Conservation (phyloP, 352 stramenopile genomes). For the Globisporangium alternatum region DNA sequence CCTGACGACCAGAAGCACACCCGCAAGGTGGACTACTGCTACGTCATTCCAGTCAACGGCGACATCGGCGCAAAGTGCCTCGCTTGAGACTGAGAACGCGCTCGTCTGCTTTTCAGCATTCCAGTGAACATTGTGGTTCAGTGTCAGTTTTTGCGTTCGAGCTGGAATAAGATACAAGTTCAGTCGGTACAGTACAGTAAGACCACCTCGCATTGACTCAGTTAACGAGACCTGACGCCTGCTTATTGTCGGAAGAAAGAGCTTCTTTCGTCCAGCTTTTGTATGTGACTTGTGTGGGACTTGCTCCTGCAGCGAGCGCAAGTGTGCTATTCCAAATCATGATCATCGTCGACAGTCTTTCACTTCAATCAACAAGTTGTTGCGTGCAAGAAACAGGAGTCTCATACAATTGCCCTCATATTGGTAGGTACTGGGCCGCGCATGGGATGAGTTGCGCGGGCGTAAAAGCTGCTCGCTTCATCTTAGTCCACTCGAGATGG, state of each 20-base stretch:
- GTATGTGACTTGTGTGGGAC: slow-evolving; percentile 9
- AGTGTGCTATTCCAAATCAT: neutral
- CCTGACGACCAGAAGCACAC: slow-evolving; percentile 12
- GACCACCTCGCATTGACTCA: neutral
- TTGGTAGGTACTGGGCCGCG: slow-evolving; percentile 7
- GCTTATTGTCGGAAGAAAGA: neutral
- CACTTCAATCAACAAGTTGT: slow-evolving; percentile 2
- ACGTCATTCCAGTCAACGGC: slow-evolving; percentile 11
- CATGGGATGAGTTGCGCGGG: neutral
- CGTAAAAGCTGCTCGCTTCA: slow-evolving; percentile 3
- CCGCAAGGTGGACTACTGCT: slow-evolving; percentile 14
- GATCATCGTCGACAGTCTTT: neutral
- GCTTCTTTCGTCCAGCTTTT: slow-evolving; percentile 3
- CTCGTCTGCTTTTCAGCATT: neutral
- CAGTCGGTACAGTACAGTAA: neutral
- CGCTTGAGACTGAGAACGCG: neutral
- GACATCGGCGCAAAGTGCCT: slow-evolving; percentile 10
- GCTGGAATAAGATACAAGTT: neutral
- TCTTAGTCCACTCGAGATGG: neutral
- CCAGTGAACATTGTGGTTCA: neutral
- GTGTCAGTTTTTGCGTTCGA: neutral
- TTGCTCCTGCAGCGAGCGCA: neutral
- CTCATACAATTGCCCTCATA: slow-evolving; percentile 4
- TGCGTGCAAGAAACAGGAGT: neutral
- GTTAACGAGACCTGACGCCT: neutral